A percentile compares a stretch with the other conserved stretches of the same genome.
Evolutionary conservation across 108 stramenopile genomes (phyloP).

Genomic region (Aureococcus anophagefferens): DNA sequence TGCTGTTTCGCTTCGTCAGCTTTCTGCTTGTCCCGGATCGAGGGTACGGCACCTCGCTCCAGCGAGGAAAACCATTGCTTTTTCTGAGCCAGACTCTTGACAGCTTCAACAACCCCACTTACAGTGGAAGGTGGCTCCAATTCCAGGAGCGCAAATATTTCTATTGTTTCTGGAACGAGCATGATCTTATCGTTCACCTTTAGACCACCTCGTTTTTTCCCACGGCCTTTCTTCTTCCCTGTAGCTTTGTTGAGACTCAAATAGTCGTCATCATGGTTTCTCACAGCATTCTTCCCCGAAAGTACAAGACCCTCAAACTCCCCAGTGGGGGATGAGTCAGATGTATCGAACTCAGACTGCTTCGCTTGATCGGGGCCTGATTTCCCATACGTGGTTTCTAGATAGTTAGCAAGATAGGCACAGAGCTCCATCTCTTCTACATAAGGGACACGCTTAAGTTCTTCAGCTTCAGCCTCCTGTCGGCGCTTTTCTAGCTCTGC

Average conservation of each 20-base stretch:
- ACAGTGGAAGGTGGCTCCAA: not conserved
- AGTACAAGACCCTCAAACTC: slow-evolving; percentile 74
- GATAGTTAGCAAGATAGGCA: slow-evolving; percentile 79
- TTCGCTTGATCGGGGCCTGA: not conserved
- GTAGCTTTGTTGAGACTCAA: slow-evolving; percentile 55
- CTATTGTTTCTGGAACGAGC: not conserved
- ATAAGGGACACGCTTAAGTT: slow-evolving; percentile 84
- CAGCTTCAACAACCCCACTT: no score
- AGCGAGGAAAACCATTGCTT: no score
- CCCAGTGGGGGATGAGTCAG: slow-evolving; percentile 33
- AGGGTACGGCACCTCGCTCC: no score
- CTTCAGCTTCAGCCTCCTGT: slow-evolving; percentile 81
- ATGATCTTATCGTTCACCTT: slow-evolving; percentile 34
- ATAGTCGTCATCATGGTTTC: slow-evolving; percentile 54
- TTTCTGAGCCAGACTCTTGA: no score
- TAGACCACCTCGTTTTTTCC: slow-evolving; percentile 60
- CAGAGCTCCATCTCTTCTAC: slow-evolving; percentile 90
- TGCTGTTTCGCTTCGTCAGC: no score
- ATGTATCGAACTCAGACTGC: slow-evolving; percentile 28
- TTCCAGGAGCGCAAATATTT: not conserved
- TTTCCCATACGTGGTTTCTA: slow-evolving; percentile 45
- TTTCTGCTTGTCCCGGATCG: no score
- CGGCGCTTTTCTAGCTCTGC: slow-evolving; percentile 19
- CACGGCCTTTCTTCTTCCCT: slow-evolving; percentile 31
- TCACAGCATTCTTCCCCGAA: slow-evolving; percentile 57